Conservation (phyloP, 208 protist species). For the Trypanosoma melophagium region DNA sequence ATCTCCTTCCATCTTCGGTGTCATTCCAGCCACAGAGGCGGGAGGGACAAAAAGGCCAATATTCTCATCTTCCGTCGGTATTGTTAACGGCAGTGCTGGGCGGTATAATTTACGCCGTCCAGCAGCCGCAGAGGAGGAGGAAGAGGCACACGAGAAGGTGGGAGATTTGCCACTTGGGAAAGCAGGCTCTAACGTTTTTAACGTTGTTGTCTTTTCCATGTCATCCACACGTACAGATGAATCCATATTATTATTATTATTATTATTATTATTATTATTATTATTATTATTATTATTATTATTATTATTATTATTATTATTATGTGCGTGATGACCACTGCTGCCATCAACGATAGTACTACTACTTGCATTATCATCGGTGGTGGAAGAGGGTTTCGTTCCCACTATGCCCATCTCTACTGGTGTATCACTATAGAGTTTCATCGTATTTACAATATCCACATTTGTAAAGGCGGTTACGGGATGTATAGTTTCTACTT, state of each 20-base stretch:
- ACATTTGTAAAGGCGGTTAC: no score
- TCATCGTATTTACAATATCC: no score
- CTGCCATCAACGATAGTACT: background rate
- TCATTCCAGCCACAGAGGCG: slow-evolving; percentile 3
- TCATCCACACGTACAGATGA: background rate
- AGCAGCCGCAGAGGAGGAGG: background rate
- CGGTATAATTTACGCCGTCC: background rate
- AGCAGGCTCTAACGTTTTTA: no score
- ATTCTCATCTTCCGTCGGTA: slow-evolving; percentile 1
- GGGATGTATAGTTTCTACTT: no score
- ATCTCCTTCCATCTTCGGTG: background rate
- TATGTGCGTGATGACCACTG: no score
- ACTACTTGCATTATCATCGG: no score
- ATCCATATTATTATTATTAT: background rate
- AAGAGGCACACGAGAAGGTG: no score
- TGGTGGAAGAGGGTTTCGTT: no score
- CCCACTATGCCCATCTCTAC: no score
- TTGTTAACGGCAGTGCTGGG: background rate
- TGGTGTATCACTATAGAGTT: no score
- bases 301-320: slow-evolving; percentile 1
- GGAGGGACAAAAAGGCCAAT: background rate
- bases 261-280: background rate
- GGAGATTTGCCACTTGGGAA: no score
- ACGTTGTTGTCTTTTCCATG: no score
- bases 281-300: slow-evolving; percentile 2